Evolutionary conservation across 225 moss, liverwort and hornwort genomes (phyloP).

Genomic region (Straminergon stramineum): DNA sequence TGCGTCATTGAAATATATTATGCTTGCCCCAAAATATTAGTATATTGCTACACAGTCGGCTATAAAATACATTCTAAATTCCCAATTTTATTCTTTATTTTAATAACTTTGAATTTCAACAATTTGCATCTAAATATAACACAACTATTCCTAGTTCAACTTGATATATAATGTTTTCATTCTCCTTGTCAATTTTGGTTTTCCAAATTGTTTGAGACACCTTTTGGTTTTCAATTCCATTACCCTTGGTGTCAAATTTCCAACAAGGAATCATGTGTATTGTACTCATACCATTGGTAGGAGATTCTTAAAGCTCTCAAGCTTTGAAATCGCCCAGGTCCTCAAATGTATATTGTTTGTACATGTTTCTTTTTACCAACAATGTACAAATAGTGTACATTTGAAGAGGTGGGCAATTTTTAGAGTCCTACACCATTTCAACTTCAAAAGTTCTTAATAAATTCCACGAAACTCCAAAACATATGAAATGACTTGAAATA

Average conservation of each 20-base stretch:
- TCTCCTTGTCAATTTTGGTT: not conserved
- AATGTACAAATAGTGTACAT: too few species aligned
- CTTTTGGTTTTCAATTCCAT: not conserved
- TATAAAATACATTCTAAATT: not conserved
- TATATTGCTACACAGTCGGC: not conserved
- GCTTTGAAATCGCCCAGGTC: too few species aligned
- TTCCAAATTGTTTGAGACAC: not conserved
- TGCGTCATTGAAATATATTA: not conserved
- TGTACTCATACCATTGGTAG: not conserved
- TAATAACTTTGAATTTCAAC: rapidly evolving
- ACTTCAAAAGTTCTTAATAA: too few species aligned
- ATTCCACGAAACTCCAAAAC: too few species aligned
- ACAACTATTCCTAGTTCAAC: not conserved
- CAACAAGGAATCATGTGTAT: too few species aligned
- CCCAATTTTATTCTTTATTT: too few species aligned
- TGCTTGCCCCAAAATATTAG: not conserved
- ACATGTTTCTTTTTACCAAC: too few species aligned
- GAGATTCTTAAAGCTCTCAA: too few species aligned
- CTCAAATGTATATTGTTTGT: too few species aligned
- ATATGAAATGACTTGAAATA: too few species aligned
- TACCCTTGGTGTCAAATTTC: rapidly evolving
- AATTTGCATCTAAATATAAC: not conserved
- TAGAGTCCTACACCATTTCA: too few species aligned
- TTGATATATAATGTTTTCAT: not conserved
- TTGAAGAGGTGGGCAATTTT: too few species aligned